phyloP scores from a whole-genome alignment of 441 rosid genomes.

The Mallotus repandus region DNA sequence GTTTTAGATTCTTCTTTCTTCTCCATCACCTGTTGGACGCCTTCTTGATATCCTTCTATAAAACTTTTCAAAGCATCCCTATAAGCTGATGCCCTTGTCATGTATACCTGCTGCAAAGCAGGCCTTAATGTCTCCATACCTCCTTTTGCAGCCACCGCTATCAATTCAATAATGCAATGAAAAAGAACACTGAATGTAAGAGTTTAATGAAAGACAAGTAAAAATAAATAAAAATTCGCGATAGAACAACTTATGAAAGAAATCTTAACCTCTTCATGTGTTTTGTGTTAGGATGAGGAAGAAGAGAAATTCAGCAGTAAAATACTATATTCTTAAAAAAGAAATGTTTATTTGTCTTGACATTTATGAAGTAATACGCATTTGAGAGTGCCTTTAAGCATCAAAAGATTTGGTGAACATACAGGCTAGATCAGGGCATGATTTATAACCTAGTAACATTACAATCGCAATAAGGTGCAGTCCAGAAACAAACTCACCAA shows the following conservation, averaged over 20 bases:
- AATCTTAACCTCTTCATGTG: background rate
- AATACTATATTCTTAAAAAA: background rate
- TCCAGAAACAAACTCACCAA: background rate
- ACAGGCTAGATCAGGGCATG: background rate
- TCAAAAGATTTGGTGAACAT: background rate
- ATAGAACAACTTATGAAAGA: background rate
- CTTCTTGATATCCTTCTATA: conserved; percentile 82
- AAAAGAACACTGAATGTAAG: conserved; percentile 10
- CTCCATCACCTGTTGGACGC: conserved; percentile 67
- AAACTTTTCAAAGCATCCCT: conserved; percentile 80
- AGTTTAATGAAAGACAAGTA: conserved; percentile 7
- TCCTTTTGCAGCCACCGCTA: conserved; percentile 88
- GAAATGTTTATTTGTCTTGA: background rate
- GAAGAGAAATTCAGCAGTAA: background rate
- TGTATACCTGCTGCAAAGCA: conserved; percentile 79
- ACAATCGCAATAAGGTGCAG: background rate
- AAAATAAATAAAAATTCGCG: background rate
- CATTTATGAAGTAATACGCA: background rate
- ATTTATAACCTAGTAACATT: background rate
- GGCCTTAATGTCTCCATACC: conserved; percentile 88
- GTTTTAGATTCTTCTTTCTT: conserved; percentile 50
- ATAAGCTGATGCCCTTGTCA: conserved; percentile 81
- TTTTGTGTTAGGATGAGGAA: background rate
- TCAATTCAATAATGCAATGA: conserved; percentile 23
- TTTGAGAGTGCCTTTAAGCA: background rate